These are phyloP conservation scores for Arabidopsis thaliana DNA, from an alignment of 345 rosid species.

Conservation along the genomic window TAIR10.1 NC_003075.7:10525001-10525500, in stretches of 20 bases:
- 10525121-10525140: neutral
- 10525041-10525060: slow-evolving; percentile 26
- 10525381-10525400: slow-evolving; percentile 28
- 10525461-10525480: neutral
- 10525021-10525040: slow-evolving; percentile 10
- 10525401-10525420: slow-evolving; percentile 36
- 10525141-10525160: neutral
- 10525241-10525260: slow-evolving; percentile 14
- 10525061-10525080: neutral
- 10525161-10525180: neutral
- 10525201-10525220: neutral
- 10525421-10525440: slow-evolving; percentile 16
- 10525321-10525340: slow-evolving; percentile 27
- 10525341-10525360: slow-evolving; percentile 39
- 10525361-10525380: slow-evolving; percentile 24
- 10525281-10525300: slow-evolving; percentile 1
- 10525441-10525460: neutral
- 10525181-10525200: neutral
- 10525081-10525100: neutral
- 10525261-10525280: slow-evolving; percentile 26
- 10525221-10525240: neutral
- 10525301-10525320: slow-evolving; percentile 36
- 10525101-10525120: neutral
- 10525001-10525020: neutral
- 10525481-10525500: neutral